Base-by-base conservation (phyloP, 257 asterid species). In the Gentiana straminea region DNA sequence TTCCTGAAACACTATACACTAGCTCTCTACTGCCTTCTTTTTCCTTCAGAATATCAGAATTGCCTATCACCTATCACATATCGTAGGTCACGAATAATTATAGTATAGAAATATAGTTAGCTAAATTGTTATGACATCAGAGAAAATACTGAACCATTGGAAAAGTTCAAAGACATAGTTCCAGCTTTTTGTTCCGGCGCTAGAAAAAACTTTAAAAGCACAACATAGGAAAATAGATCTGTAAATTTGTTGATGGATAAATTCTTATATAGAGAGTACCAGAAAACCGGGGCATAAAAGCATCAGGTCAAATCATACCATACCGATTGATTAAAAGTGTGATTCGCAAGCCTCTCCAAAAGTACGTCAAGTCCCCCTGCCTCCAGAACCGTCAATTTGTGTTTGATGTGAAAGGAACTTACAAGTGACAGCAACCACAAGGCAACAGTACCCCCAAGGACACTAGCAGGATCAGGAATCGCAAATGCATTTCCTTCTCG, bases 341-440 rank as follows among this genome's bases (percentile, higher is more conserved):
- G 79, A 55, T 78, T 65, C 59, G 69, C 70, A 66, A 88, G 75
- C 79, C 76, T 88, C 68, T 77, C 88, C 54, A 67, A 72, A 60
- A 88, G 83, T 35, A 68, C 78, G 55, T 84, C 95, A 59, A 84
- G 79, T 57, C 77, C 90, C 57, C 94, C 97, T 57, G 91, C 94
- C 73, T 88, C 97, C 69, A 77, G 63, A 51, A 84, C 76, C 49
- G 74, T 77, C 68, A 68, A 52, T 68, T 66, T 84, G 71, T 77
- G 77, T 73, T 77, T 78, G 35, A 70, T 63, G 68, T 70, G 76
- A 51, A 71, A 69, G 41, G 88, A 84, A 73, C 90, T 77, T 66
- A 82, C 51, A 61, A 88, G 73, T 35, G 84, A 77, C 36, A 88
- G 73, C 79, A 88, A 72, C 97, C 95, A 88, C 69, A 82, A 71